Percentiles rank a stretch among this genome's conserved stretches.
Conservation (phyloP, 306 rosid genomes). For the Medicago lupulina region DNA sequence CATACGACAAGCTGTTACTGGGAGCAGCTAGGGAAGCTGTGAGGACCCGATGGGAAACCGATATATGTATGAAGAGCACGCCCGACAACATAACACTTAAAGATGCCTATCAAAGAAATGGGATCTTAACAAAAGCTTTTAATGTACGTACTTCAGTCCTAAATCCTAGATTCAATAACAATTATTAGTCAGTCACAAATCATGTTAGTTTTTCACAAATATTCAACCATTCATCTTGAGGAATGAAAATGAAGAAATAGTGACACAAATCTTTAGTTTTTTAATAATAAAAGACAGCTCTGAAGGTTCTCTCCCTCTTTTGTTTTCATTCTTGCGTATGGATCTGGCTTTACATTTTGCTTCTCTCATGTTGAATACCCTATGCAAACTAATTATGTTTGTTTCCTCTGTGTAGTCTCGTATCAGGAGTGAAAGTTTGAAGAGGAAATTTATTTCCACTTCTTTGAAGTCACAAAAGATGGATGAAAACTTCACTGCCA, state of each 20-base stretch:
- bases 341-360: conserved; percentile 16
- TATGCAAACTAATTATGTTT: conserved; percentile 11
- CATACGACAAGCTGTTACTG: conserved; percentile 79
- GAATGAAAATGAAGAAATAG: no score
- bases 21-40: conserved; percentile 86
- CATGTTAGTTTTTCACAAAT: not conserved
- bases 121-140: conserved; percentile 61
- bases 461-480: conserved; percentile 55
- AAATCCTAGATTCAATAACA: conserved; percentile 22
- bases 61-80: conserved; percentile 50
- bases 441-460: conserved; percentile 67
- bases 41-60: conserved; percentile 71
- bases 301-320: no score
- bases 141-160: conserved; percentile 52
- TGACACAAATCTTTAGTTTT: no score
- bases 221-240: no score
- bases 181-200: conserved; percentile 24
- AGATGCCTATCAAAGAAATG: conserved; percentile 59
- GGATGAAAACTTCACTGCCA: conserved; percentile 53
- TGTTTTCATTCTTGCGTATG: not conserved
- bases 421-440: conserved; percentile 56
- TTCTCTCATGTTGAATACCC: conserved; percentile 34
- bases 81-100: conserved; percentile 54
- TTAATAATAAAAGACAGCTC: no score
- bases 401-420: conserved; percentile 60